phyloP scores from a whole-genome alignment of 164 flowering plant genomes.

The Stephania japonica region DNA sequence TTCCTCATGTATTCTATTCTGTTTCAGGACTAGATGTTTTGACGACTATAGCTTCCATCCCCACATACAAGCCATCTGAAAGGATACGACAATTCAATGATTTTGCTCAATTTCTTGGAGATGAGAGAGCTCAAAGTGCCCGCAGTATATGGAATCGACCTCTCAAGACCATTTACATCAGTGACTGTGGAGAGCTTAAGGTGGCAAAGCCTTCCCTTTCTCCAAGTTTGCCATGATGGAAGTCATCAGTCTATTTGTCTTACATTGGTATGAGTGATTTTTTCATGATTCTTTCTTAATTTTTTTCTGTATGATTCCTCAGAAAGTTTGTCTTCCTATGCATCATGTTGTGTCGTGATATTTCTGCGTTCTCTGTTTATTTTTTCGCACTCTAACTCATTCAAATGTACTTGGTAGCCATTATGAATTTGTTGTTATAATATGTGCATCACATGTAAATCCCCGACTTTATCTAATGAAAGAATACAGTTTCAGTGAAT shows the following conservation, averaged over 20 bases:
- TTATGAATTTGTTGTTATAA: background rate
- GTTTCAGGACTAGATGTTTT: slow-evolving; percentile 84
- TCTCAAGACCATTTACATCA: slow-evolving; percentile 73
- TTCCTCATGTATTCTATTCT: slow-evolving; percentile 12
- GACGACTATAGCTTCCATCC: slow-evolving; percentile 67
- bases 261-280: background rate
- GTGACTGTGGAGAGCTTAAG: slow-evolving; percentile 83
- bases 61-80: slow-evolving; percentile 78
- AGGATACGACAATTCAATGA: slow-evolving; percentile 76
- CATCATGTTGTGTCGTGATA: background rate
- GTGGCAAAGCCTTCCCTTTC: slow-evolving; percentile 76
- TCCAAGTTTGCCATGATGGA: slow-evolving; percentile 60
- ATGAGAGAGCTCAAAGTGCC: slow-evolving; percentile 87
- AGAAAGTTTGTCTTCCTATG: background rate
- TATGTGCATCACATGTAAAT: background rate
- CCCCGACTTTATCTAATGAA: background rate
- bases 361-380: background rate
- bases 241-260: slow-evolving; percentile 6
- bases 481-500: background rate
- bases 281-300: background rate
- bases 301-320: slow-evolving; percentile 1
- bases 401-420: background rate
- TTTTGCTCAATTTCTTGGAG: slow-evolving; percentile 80
- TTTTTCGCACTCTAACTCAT: background rate
- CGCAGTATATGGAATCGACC: slow-evolving; percentile 84